Base-by-base conservation (phyloP, 306 rosid genomes). In the Alnus glutinosa region DNA sequence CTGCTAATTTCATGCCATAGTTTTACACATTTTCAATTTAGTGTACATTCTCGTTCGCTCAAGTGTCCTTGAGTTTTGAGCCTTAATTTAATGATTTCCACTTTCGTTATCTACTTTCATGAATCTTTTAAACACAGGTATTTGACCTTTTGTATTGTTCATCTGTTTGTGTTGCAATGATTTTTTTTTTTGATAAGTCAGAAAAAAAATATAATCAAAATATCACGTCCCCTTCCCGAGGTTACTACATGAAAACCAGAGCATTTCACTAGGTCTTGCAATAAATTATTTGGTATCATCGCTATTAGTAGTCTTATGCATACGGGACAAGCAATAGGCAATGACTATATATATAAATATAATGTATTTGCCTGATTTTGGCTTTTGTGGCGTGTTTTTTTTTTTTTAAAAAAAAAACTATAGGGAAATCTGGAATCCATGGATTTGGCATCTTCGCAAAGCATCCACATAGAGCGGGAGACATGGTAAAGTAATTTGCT, bases 361-460 rank as follows among this genome's bases (percentile, higher is more conserved):
- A 7, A 44, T 11, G 47, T 13, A 39, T 23, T 10, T 75, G 46
- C 8, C n/a, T 62, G 6, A 75, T 63, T 42, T 48, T 48, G 18
- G 42, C 34, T 14, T 59, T 71, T 63, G 49, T 14, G 19, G 28
- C 8, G 7, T 67, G 57, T 66, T 73, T 36, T 52, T 59, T 75
- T 57, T 48, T 74, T 42, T 37, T 37, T 37, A 23, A 23, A 23
- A 23, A 23, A 23, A 23, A 23, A 58, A 51, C 64, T 51, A 44
- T 83, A 94, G 99, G 99, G 78, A 95, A 95, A 87, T 95, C 99
- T 13, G 90, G 97, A 86, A 95, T 95, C 84, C 99, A 95, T 89
- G 99, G 99, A 81, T 95, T 92, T 91, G 99, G 99, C 76, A 95
- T 95, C 87, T 95, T 95, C 74, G 88, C 99, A 46, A 95, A 95